Conservation (phyloP, 192 early-diverging fungal genomes). For the Dimargaris cristalligena region DNA sequence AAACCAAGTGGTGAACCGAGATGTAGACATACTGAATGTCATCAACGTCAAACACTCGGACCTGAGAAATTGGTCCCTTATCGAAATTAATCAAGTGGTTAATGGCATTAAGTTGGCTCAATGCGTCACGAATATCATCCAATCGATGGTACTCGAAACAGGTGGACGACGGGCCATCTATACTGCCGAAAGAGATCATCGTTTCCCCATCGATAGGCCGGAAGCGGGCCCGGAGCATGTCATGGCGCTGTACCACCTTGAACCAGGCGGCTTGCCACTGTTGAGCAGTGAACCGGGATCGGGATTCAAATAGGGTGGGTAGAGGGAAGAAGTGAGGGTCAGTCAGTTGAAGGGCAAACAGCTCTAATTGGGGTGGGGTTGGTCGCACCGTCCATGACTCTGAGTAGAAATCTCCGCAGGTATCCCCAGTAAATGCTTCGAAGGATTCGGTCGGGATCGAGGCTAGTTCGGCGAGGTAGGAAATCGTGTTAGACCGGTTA, state of each 20-base stretch:
- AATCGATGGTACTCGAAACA: not conserved
- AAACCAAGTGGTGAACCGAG: not conserved
- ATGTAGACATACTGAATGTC: not conserved
- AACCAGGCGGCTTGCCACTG: not conserved
- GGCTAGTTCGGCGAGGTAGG: too few species aligned
- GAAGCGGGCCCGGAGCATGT: not conserved
- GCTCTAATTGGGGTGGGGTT: too few species aligned
- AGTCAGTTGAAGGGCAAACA: too few species aligned
- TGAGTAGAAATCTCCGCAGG: too few species aligned
- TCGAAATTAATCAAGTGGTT: not conserved
- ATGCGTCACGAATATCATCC: not conserved
- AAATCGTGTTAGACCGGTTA: too few species aligned
- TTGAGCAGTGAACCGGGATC: constrained; percentile 3
- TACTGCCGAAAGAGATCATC: not conserved
- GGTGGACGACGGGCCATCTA: not conserved
- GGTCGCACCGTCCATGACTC: too few species aligned
- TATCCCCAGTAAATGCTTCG: too few species aligned
- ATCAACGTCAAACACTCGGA: not conserved
- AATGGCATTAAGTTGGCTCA: not conserved
- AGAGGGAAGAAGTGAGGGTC: too few species aligned
- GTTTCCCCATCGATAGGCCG: not conserved
- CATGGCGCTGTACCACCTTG: not conserved
- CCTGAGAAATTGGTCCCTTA: not conserved
- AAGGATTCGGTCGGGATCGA: too few species aligned
- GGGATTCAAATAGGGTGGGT: too few species aligned